Conservation (phyloP, 495 filamentous ascomycete species). For the Podospora anserina region DNA sequence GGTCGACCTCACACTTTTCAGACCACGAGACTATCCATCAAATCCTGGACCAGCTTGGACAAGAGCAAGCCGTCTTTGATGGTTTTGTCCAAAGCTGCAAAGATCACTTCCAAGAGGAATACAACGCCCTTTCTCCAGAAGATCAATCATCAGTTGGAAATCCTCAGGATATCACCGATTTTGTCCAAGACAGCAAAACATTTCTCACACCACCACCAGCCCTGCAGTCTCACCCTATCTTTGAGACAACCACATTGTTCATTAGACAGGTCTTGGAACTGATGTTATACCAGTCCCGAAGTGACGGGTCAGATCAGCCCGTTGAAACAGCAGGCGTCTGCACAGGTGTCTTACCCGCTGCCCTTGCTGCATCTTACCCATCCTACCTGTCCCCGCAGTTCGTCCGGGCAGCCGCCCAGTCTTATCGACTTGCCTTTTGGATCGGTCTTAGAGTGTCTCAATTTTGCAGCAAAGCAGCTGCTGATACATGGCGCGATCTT, state of each 20-base stretch:
- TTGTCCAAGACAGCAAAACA: not conserved
- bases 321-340: not conserved
- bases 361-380: not conserved
- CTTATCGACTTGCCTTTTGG: not conserved
- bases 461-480: not conserved
- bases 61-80: not conserved
- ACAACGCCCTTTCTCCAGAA: not conserved
- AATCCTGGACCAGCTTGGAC: not conserved
- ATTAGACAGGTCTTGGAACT: not conserved
- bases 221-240: not conserved
- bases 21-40: not conserved
- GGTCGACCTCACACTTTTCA: not conserved
- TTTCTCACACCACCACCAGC: not conserved
- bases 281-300: not conserved
- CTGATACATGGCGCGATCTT: not conserved
- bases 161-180: not conserved
- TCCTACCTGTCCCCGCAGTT: not conserved
- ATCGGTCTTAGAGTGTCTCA: not conserved
- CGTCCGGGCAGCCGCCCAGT: not conserved
- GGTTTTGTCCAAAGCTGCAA: not conserved
- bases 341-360: not conserved
- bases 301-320: not conserved
- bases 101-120: not conserved
- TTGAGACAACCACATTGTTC: not conserved
- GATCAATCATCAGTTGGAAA: not conserved